Conservation (phyloP, 768 basidiomycete species). For the Lactifluus piperatus region DNA sequence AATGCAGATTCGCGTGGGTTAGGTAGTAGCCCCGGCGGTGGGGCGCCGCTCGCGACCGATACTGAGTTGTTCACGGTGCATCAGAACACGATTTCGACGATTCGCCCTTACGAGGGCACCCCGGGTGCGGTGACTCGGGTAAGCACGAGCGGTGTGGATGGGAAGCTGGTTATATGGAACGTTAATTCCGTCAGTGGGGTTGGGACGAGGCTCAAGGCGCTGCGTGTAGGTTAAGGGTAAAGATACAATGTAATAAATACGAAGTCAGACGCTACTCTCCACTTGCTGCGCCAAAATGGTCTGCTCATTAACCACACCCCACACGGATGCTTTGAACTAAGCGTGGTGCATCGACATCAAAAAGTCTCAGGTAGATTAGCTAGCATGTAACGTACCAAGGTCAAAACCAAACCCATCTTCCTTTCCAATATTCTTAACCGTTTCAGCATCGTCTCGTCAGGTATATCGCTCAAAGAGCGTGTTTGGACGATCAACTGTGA, state of each 20-base stretch:
- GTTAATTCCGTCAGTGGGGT: conserved; percentile 49
- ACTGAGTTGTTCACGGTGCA: conserved; percentile 86
- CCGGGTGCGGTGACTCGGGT: conserved; percentile 60
- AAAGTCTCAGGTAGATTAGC: not conserved
- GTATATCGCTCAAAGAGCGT: conserved; percentile 60
- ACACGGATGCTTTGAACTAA: conserved; percentile 94
- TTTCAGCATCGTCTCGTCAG: conserved; percentile 68
- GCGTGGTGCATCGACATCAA: not conserved
- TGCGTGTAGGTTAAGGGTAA: conserved; percentile 24
- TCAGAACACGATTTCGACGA: conserved; percentile 96
- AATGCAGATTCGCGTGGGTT: conserved; percentile 79
- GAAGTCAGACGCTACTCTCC: conserved; percentile 1
- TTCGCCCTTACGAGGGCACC: conserved; percentile 61
- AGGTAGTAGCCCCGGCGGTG: conserved; percentile 27
- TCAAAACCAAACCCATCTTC: conserved; percentile 93
- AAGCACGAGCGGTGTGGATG: conserved; percentile 91
- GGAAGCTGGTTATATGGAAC: conserved; percentile 87
- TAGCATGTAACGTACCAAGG: conserved; percentile 49
- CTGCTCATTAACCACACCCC: conserved; percentile 86
- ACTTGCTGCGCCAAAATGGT: conserved; percentile 26
- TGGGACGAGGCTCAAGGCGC: conserved; percentile 38
- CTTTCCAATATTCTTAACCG: conserved; percentile 77
- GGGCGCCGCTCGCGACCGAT: conserved; percentile 34
- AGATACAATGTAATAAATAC: conserved; percentile 12
- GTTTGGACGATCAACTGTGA: conserved; percentile 56